A percentile compares a stretch with the other conserved stretches of the same genome.
Conservation (phyloP, 805 yeast genomes). For the Millerozyma miso region DNA sequence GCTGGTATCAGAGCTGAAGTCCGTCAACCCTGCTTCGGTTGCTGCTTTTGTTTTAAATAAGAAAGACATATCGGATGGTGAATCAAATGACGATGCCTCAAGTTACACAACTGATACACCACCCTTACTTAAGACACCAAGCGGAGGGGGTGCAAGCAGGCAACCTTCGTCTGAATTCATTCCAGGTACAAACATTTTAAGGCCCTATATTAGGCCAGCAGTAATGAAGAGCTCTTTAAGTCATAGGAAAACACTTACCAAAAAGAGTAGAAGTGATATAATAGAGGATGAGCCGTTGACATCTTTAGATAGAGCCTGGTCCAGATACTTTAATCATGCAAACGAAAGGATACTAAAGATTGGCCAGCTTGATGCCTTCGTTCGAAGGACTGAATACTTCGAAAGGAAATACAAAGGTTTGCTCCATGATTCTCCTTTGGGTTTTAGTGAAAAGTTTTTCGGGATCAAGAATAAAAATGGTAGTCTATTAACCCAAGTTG, state of each 20-base stretch:
- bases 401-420: slow-evolving; percentile 57
- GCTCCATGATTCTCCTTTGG: slow-evolving; percentile 57
- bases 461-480: slow-evolving; percentile 16
- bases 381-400: slow-evolving; percentile 43
- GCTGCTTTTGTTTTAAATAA: slow-evolving; percentile 39
- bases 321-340: slow-evolving; percentile 44
- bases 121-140: background rate
- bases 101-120: background rate
- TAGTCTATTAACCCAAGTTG: slow-evolving; percentile 36
- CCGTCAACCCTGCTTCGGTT: slow-evolving; percentile 32
- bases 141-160: slow-evolving; percentile 5
- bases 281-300: slow-evolving; percentile 45
- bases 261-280: slow-evolving; percentile 22
- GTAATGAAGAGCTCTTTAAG: slow-evolving; percentile 12
- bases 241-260: slow-evolving; percentile 24
- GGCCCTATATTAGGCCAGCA: slow-evolving; percentile 37
- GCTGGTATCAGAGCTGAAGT: slow-evolving; percentile 4
- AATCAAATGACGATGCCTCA: background rate
- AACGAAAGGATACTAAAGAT: slow-evolving; percentile 60
- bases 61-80: slow-evolving; percentile 11
- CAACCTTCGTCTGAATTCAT: slow-evolving; percentile 43
- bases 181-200: slow-evolving; percentile 56
- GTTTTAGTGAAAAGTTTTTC: slow-evolving; percentile 23
- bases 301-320: slow-evolving; percentile 58
- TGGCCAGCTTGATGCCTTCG: slow-evolving; percentile 48